Base-by-base conservation (phyloP, 768 basidiomycete species). In the Kwoniella sp. region DNA sequence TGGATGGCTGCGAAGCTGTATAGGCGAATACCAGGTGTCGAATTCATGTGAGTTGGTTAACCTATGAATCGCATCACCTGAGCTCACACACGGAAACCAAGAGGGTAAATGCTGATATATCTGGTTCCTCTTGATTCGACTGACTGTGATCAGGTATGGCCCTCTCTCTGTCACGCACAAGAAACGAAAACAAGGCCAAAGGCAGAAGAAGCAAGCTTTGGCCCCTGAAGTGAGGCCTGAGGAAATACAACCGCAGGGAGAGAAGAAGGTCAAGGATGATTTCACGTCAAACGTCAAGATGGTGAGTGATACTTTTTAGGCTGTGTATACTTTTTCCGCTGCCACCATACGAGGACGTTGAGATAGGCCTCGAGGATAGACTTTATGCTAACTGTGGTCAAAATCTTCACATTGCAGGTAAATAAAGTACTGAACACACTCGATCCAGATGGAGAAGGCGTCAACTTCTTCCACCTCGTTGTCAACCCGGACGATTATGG, bases 11-110 rank as follows among this genome's bases (percentile, higher is more conserved):
- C 92, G 19, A 88, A 87, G 36, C 88, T 89, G 74, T 92, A 88
- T 68, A 85, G 87, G 67, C 84, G 93, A 27, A 90, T 88, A 2
- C 88, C 90, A 0, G 87, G 85, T 7, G 85, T 91, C 69, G 89
- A 91, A 57, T 94, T 94, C 80, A 94, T 98, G 96, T 94, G 72
- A 74, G 86, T 82, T n/a, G n/a, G n/a, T n/a, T n/a, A n/a, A n/a
- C n/a, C n/a, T n/a, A n/a, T n/a, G n/a, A n/a, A n/a, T n/a, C n/a
- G n/a, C n/a, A n/a, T n/a, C n/a, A n/a, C n/a, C n/a, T n/a, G n/a
- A n/a, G n/a, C n/a, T n/a, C n/a, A n/a, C n/a, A n/a, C n/a, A n/a
- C n/a, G n/a, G n/a, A n/a, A n/a, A n/a, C n/a, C n/a, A n/a, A n/a
- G n/a, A n/a, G n/a, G n/a, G n/a, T n/a, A n/a, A 44, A 44, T 9